Evolutionary conservation across 2,329 filamentous ascomycete genomes (phyloP), one percentile per base, ranked within the genome.

Genomic region (Furcasterigmium furcatum): DNA sequence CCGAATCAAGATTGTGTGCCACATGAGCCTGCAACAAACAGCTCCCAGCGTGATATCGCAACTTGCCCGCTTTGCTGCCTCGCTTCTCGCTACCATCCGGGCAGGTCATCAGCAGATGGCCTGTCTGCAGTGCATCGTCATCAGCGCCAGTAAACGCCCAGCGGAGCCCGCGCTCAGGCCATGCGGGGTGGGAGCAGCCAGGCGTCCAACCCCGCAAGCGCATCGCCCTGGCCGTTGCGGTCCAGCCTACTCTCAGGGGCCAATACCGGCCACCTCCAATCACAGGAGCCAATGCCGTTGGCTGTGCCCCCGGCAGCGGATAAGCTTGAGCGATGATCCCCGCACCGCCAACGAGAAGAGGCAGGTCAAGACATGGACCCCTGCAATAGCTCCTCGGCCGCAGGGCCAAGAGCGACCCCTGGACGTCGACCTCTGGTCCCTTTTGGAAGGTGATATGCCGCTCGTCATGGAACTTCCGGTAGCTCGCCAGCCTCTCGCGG

Each of bases 301-400:
- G 29, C 13, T 9, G 5, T 42, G 6, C 40, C 18, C 21, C 13
- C 22, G 30, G 18, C 16, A 24, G 20, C 34, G 40, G 40, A 42
- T 35, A 42, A 42, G 39, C 18, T 34, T 35, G 18, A 34, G 19
- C 13, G 14, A 8, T 2, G 40, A 34, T 42, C 40, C 40, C 40
- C 40, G 40, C 40, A 34, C 18, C 13, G 18, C 40, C 40, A 42
- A 42, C 40, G 29, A 27, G 40, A 42, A 42, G 18, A 42, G 40
- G 40, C 40, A 42, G 40, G 40, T 42, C 25, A 22, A 20, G 30
- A 42, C 29, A 20, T n/a, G 14, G 20, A 13, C 40, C 40, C 40
- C 40, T 42, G 40, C 20, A 22, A 12, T 19, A n/a, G 19, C 19
- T 7, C 19, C 6, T 18, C 20, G 21, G 39, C 25, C 24, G 14